A percentile compares a stretch with the other conserved stretches of the same genome.
Conservation (phyloP, 2,329 filamentous ascomycete species). For the Ophiobolus disseminans region DNA sequence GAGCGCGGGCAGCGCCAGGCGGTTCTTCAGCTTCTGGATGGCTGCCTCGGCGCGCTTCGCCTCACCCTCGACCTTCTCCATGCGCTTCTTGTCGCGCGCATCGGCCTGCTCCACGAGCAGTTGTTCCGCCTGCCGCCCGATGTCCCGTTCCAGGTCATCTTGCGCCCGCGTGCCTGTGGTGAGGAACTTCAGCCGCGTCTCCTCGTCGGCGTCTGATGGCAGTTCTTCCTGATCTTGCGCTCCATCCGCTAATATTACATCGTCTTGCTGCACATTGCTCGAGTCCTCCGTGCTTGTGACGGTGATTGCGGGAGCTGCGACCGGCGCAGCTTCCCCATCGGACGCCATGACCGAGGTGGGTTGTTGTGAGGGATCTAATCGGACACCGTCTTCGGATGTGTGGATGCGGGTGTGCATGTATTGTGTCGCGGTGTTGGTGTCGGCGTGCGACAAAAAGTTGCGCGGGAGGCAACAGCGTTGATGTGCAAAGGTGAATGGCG, state of each 20-base stretch:
- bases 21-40: conserved; percentile 65
- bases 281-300: conserved; percentile 12
- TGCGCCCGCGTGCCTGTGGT: conserved; percentile 71
- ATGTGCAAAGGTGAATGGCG: neutral
- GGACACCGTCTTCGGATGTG: neutral
- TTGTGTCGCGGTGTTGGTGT: neutral
- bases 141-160: conserved; percentile 88
- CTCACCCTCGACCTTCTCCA: conserved; percentile 61
- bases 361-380: neutral
- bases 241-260: conserved; percentile 12
- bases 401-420: neutral
- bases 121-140: conserved; percentile 70
- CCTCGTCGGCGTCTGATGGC: conserved; percentile 49
- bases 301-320: conserved; percentile 15
- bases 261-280: conserved; percentile 11
- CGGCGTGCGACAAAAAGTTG: conserved; percentile 5
- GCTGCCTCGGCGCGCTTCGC: conserved; percentile 70
- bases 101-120: conserved; percentile 68
- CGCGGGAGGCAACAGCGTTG: conserved; percentile 23
- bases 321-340: conserved; percentile 11
- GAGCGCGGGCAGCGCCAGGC: conserved; percentile 62
- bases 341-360: conserved; percentile 14
- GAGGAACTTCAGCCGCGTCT: conserved; percentile 48
- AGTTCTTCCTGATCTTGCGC: conserved; percentile 24
- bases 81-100: conserved; percentile 67